These are phyloP conservation scores for Pleurotus ostreatus DNA, from an alignment of 768 basidiomycete species.

Conservation along the genomic window DNA sequence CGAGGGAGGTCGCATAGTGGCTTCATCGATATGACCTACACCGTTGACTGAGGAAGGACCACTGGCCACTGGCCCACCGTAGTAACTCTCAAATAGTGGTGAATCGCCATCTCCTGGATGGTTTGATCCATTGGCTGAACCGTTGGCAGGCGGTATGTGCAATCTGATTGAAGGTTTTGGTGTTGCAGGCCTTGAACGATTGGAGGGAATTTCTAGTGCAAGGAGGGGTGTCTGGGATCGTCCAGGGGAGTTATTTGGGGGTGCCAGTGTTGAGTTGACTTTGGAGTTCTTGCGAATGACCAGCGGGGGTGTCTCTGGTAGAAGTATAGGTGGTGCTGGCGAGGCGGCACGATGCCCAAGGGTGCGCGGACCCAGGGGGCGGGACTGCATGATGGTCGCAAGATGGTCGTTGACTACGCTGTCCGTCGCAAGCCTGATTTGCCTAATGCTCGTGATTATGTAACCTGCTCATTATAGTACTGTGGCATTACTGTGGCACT, in stretches of 20 bases:
- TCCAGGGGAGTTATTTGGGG: conserved; percentile 14
- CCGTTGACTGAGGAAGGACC: conserved; percentile 17
- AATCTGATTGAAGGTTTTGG: conserved; percentile 28
- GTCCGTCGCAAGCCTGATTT: conserved; percentile 11
- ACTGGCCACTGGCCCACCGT: conserved; percentile 34
- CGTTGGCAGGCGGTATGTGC: conserved; percentile 22
- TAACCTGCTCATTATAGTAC: background rate
- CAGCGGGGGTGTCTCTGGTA: conserved; percentile 26
- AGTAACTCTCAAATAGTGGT: conserved; percentile 34
- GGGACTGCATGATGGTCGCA: conserved; percentile 24
- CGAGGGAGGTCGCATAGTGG: conserved; percentile 38
- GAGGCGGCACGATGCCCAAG: conserved; percentile 13
- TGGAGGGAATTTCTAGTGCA: conserved; percentile 24
- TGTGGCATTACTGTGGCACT: background rate
- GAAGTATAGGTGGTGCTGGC: conserved; percentile 15
- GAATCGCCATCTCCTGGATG: conserved; percentile 19
- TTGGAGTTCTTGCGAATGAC: conserved; percentile 23
- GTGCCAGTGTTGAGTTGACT: conserved; percentile 15
- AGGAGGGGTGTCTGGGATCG: conserved; percentile 27
- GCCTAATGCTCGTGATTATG: background rate
- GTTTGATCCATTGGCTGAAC: conserved; percentile 14
- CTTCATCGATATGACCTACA: conserved; percentile 29
- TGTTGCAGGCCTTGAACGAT: conserved; percentile 20
- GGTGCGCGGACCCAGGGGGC: conserved; percentile 32
- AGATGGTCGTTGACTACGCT: background rate